A percentile compares a stretch with the other conserved stretches of the same genome.
These are phyloP conservation scores for Wickerhamomyces chambardii DNA, from an alignment of 805 yeast species.

Conservation along the genomic window DNA sequence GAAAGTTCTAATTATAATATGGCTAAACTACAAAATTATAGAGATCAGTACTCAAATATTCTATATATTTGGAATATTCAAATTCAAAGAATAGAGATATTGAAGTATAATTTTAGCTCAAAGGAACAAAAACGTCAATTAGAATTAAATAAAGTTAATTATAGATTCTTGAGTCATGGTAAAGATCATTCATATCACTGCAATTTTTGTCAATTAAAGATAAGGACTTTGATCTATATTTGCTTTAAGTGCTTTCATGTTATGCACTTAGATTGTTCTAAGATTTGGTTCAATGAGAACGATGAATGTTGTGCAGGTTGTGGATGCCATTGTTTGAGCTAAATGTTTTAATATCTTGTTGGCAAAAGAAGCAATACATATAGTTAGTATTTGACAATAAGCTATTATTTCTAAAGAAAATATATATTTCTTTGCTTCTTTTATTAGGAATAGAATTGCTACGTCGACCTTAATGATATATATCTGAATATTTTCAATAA, in stretches of 20 bases:
- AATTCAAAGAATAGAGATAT: slow-evolving; percentile 65
- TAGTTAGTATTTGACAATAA: too few species aligned
- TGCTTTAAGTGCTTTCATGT: slow-evolving; percentile 77
- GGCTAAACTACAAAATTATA: slow-evolving; percentile 21
- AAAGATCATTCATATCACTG: slow-evolving; percentile 35
- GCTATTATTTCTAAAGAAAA: too few species aligned
- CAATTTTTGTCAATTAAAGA: slow-evolving; percentile 53
- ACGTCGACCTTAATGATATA: too few species aligned
- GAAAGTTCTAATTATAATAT: background rate
- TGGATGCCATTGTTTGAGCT: slow-evolving; percentile 57
- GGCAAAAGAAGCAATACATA: too few species aligned
- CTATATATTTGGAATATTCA: slow-evolving; percentile 80
- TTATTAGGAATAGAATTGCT: too few species aligned
- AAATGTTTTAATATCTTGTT: too few species aligned
- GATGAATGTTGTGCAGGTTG: slow-evolving; percentile 77
- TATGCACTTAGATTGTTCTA: slow-evolving; percentile 71
- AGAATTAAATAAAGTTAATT: slow-evolving; percentile 25
- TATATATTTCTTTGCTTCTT: too few species aligned
- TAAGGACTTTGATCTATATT: slow-evolving; percentile 49
- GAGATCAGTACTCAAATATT: slow-evolving; percentile 71
- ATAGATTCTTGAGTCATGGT: slow-evolving; percentile 19
- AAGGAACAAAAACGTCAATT: slow-evolving; percentile 14
- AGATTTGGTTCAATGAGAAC: slow-evolving; percentile 62
- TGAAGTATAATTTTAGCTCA: slow-evolving; percentile 51
- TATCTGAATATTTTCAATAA: too few species aligned